phyloP scores from a whole-genome alignment of 164 flowering plant species.

The Dillenia suffruticosa region DNA sequence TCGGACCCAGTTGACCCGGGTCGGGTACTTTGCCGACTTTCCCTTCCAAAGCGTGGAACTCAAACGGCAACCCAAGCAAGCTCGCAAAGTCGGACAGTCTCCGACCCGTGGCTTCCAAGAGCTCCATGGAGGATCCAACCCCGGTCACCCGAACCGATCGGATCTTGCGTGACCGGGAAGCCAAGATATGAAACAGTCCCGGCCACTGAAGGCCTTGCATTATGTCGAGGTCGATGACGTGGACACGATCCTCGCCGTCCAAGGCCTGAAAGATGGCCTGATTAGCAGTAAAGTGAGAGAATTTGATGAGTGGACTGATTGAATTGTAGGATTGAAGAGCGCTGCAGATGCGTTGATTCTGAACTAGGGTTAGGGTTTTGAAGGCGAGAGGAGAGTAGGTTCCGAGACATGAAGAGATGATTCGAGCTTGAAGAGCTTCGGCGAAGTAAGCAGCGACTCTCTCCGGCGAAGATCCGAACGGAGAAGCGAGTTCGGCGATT shows the following conservation, averaged over 20 bases:
- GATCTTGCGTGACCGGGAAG: constrained; percentile 53
- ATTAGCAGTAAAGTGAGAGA: constrained; percentile 90
- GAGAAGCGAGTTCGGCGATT: constrained; percentile 70
- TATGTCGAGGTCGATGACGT: constrained; percentile 83
- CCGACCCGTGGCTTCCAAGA: constrained; percentile 66
- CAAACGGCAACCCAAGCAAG: constrained; percentile 70
- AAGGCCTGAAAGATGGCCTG: constrained; percentile 78
- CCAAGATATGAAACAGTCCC: constrained; percentile 85
- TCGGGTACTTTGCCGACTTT: constrained; percentile 56
- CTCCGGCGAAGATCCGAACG: constrained; percentile 80
- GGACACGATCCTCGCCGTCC: constrained; percentile 62
- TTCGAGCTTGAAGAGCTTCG: constrained; percentile 65
- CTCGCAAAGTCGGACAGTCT: constrained; percentile 82
- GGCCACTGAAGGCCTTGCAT: constrained; percentile 99
- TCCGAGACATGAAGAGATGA: constrained; percentile 53
- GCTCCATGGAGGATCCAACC: constrained; percentile 59
- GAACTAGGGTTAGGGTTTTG: constrained; percentile 29
- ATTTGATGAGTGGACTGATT: constrained; percentile 66
- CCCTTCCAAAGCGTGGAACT: constrained; percentile 66
- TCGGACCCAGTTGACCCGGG: constrained; percentile 35
- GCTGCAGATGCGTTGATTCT: constrained; percentile 39
- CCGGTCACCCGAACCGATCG: constrained; percentile 69
- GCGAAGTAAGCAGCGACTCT: constrained; percentile 88
- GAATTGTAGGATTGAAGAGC: constrained; percentile 80
- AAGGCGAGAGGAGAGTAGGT: constrained; percentile 40